phyloP scores from a whole-genome alignment of 768 basidiomycete species.

The Calocera viscosa region DNA sequence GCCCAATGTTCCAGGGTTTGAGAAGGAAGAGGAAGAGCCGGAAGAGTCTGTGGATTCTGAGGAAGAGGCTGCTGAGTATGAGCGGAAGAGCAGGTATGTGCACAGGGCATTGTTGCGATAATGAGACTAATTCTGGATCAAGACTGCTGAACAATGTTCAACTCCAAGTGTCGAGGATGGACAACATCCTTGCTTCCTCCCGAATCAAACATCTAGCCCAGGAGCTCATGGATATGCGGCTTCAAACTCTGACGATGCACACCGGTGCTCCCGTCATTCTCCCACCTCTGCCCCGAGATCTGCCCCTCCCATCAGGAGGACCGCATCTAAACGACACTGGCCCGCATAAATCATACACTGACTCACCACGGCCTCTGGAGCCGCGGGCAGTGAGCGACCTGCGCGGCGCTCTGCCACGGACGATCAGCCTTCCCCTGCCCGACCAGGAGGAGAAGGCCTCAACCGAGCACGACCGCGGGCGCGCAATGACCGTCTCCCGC shows the following conservation, averaged over 20 bases:
- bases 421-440: background rate
- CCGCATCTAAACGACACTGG: too few species aligned
- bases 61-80: slow-evolving; percentile 6
- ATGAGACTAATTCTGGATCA: background rate
- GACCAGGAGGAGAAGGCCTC: background rate
- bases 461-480: background rate
- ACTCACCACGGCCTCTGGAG: background rate
- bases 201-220: slow-evolving; percentile 1
- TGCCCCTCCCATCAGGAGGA: background rate
- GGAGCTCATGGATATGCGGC: background rate
- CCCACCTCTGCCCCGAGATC: background rate
- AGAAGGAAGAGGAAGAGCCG: slow-evolving; percentile 2
- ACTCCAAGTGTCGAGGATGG: background rate
- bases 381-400: background rate
- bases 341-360: too few species aligned
- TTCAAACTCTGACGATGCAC: background rate
- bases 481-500: background rate
- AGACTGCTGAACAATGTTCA: background rate
- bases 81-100: slow-evolving; percentile 1
- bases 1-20: slow-evolving; percentile 3
- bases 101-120: background rate
- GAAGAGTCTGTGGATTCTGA: slow-evolving; percentile 1
- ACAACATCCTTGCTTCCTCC: background rate
- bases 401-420: background rate
- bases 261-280: background rate